These are phyloP conservation scores for Pseudonitzschia multiseries DNA, from an alignment of 108 stramenopile genomes.

Conservation along the genomic window DNA sequence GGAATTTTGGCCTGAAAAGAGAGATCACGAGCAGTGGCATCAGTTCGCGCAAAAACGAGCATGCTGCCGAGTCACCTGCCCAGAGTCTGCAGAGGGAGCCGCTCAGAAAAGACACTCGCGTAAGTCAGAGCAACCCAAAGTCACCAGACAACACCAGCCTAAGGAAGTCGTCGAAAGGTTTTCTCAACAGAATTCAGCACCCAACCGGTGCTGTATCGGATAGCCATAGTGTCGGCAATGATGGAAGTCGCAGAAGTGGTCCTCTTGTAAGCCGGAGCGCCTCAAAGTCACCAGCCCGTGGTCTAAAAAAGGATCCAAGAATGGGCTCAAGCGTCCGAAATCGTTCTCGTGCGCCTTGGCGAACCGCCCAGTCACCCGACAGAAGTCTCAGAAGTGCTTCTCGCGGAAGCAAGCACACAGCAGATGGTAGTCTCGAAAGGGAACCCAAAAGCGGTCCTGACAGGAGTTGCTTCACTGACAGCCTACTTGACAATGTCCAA, in stretches of 20 bases:
- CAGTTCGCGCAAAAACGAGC: not conserved
- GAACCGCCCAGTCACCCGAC: not conserved
- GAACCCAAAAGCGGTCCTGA: not conserved
- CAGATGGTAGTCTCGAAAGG: not conserved
- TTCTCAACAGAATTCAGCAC: no score
- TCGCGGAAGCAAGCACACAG: not conserved
- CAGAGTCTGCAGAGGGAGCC: not conserved
- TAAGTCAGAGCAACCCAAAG: not conserved
- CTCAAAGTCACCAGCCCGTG: not conserved
- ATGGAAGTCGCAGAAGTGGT: not conserved
- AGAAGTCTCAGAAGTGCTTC: not conserved
- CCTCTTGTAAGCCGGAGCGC: not conserved
- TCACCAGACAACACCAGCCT: no score
- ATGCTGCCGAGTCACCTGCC: not conserved
- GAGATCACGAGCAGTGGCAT: not conserved
- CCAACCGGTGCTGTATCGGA: no score
- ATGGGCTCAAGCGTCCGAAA: not conserved
- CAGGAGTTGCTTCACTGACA: not conserved
- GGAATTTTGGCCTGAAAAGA: not conserved
- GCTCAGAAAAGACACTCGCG: not conserved
- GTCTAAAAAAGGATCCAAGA: not conserved
- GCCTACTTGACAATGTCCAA: no score
- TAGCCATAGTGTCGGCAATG: no score
- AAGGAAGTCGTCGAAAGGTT: no score
- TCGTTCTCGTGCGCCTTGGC: no score